Percentiles rank a stretch among this genome's conserved stretches.
Evolutionary conservation across 495 filamentous ascomycete species (phyloP).

Genomic region (Rusavskia elegans): DNA sequence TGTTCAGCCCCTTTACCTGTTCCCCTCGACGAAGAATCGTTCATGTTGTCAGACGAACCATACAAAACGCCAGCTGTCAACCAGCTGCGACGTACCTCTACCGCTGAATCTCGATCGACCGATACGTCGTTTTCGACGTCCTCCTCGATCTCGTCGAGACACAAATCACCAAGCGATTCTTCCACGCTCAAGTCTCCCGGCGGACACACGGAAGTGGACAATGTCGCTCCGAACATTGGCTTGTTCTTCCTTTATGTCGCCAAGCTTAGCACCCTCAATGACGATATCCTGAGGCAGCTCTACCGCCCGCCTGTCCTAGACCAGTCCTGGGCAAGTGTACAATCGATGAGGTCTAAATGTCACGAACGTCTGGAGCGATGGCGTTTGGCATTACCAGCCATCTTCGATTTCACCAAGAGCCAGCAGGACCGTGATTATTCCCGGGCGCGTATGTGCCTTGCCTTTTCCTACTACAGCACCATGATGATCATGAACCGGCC

Average conservation of each 20-base stretch:
- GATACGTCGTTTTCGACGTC: conserved; percentile 2
- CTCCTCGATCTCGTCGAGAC: conserved; percentile 4
- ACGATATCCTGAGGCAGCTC: conserved; percentile 38
- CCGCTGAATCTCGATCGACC: conserved; percentile 2
- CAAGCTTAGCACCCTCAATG: conserved; percentile 34
- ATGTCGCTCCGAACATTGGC: conserved; percentile 20
- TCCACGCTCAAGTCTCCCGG: conserved; percentile 1
- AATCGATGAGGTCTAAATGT: conserved; percentile 37
- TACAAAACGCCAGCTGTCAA: background rate
- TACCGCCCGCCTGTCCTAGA: conserved; percentile 40
- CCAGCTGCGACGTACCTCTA: conserved; percentile 3
- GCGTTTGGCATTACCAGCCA: conserved; percentile 31
- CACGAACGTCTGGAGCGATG: conserved; percentile 37
- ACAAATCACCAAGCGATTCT: background rate
- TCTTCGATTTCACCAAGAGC: conserved; percentile 31
- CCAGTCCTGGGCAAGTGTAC: conserved; percentile 42
- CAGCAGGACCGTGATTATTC: conserved; percentile 19
- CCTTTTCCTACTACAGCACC: conserved; percentile 43
- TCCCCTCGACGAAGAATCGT: conserved; percentile 37
- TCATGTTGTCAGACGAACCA: conserved; percentile 4
- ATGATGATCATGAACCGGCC: conserved; percentile 46
- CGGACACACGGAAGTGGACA: conserved; percentile 17
- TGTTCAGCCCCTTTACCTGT: conserved; percentile 45
- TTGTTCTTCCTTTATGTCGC: conserved; percentile 34
- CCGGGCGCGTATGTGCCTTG: conserved; percentile 27